Percentiles rank a stretch among this genome's conserved stretches.
These are phyloP conservation scores for Sclerotinia sclerotiorum DNA, from an alignment of 2,329 filamentous ascomycete genomes.

Conservation along the genomic window DNA sequence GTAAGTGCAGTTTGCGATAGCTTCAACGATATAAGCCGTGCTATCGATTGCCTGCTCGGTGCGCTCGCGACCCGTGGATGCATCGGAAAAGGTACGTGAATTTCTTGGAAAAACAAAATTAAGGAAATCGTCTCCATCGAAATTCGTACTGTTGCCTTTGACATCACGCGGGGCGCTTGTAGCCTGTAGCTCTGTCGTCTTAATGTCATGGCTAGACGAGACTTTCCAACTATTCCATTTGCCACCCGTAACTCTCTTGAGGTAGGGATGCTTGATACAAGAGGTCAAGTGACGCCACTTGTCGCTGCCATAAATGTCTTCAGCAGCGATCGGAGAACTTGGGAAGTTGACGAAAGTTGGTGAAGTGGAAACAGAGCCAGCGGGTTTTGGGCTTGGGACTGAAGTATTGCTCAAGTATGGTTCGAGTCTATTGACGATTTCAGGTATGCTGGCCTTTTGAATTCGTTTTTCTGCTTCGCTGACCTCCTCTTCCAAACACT, in stretches of 20 bases:
- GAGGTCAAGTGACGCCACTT: slow-evolving; percentile 56
- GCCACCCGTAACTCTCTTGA: slow-evolving; percentile 50
- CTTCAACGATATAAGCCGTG: slow-evolving; percentile 48
- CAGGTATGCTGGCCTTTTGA: slow-evolving; percentile 43
- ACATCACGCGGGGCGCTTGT: slow-evolving; percentile 13
- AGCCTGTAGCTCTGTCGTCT: slow-evolving; percentile 22
- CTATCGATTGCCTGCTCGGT: slow-evolving; percentile 51
- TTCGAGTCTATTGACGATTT: slow-evolving; percentile 34
- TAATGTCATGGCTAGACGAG: slow-evolving; percentile 54
- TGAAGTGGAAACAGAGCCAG: background rate
- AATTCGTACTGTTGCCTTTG: slow-evolving; percentile 38
- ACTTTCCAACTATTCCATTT: slow-evolving; percentile 51
- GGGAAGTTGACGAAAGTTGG: background rate
- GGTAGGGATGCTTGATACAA: slow-evolving; percentile 47
- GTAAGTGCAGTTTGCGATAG: slow-evolving; percentile 42
- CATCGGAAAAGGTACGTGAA: slow-evolving; percentile 45
- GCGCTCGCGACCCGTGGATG: slow-evolving; percentile 40
- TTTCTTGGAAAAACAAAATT: slow-evolving; percentile 50
- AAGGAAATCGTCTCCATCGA: slow-evolving; percentile 48
- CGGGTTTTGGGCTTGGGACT: background rate
- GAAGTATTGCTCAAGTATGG: slow-evolving; percentile 28
- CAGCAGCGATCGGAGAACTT: slow-evolving; percentile 18
- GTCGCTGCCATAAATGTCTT: slow-evolving; percentile 36
- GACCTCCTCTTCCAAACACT: slow-evolving; percentile 52
- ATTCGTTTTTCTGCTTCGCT: slow-evolving; percentile 48